A percentile compares a stretch with the other conserved stretches of the same genome.
Evolutionary conservation across 106 monocot genomes (phyloP).

Genomic region (Dactylorhiza incarnata): DNA sequence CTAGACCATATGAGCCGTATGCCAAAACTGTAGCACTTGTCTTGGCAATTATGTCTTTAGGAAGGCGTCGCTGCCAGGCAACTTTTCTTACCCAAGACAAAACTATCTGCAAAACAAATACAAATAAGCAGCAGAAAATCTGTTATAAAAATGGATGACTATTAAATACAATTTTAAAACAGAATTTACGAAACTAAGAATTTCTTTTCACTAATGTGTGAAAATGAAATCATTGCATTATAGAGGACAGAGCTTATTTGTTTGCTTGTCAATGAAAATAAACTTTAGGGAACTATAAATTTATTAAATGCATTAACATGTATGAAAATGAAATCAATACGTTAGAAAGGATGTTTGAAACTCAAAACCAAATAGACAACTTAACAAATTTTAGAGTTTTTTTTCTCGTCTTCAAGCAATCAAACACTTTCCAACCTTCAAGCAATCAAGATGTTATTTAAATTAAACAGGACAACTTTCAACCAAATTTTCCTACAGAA

Average conservation of each 20-base stretch:
- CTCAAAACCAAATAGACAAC: too few relatives aligned
- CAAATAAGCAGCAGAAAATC: neutral
- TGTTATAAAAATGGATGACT: neutral
- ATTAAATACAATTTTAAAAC: neutral
- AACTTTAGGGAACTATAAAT: neutral
- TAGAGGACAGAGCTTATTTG: neutral
- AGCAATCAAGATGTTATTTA: neutral
- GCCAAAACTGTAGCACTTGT: slow-evolving; percentile 25
- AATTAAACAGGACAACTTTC: neutral
- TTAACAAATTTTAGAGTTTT: too few relatives aligned
- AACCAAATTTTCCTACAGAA: neutral
- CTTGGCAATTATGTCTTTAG: slow-evolving; percentile 11
- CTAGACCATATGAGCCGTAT: slow-evolving; percentile 31
- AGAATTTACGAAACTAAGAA: neutral
- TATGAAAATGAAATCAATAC: too few relatives aligned
- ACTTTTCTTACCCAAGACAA: slow-evolving; percentile 21
- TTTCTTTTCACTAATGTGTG: too few relatives aligned
- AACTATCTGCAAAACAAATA: slow-evolving; percentile 16
- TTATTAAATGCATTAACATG: neutral
- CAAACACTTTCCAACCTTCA: neutral
- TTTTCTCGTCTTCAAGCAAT: neutral
- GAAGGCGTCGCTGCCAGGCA: slow-evolving; percentile 11
- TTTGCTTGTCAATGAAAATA: neutral
- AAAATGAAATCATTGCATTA: too few relatives aligned
- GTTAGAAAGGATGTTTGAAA: too few relatives aligned